phyloP scores from a whole-genome alignment of 768 basidiomycete genomes.

The Boletus huronensis region DNA sequence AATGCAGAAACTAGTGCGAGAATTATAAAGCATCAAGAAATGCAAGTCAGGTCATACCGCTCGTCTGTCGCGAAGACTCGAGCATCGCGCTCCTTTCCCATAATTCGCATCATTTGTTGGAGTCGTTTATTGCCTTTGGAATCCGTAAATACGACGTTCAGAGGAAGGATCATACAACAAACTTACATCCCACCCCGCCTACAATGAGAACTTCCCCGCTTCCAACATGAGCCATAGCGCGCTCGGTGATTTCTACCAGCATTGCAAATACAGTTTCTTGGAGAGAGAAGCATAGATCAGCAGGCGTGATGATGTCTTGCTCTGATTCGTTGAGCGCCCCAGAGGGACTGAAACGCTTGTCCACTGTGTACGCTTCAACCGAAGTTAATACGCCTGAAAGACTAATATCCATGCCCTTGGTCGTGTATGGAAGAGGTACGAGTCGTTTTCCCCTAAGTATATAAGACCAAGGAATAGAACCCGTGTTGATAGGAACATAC shows the following conservation, averaged over 20 bases:
- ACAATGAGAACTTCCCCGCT: conserved; percentile 96
- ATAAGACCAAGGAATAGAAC: conserved; percentile 2
- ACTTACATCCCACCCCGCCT: conserved; percentile 98
- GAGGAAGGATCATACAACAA: not conserved
- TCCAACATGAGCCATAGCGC: conserved; percentile 98
- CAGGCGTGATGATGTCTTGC: conserved; percentile 80
- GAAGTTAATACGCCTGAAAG: conserved; percentile 92
- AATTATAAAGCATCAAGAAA: not conserved
- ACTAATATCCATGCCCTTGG: conserved; percentile 98
- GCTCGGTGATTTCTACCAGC: conserved; percentile 98
- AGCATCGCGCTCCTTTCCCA: conserved; percentile 88
- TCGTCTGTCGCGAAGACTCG: conserved; percentile 95
- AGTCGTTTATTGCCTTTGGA: conserved; percentile 82
- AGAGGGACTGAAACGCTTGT: conserved; percentile 74
- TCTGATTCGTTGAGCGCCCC: conserved; percentile 35
- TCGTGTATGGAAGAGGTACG: conserved; percentile 85
- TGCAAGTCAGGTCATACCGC: conserved; percentile 47
- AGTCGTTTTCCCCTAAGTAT: conserved; percentile 72
- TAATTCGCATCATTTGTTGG: conserved; percentile 98
- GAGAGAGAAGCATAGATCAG: conserved; percentile 95
- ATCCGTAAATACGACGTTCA: not conserved
- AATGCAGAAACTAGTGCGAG: conserved; percentile 83
- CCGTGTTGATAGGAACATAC: conserved; percentile 38
- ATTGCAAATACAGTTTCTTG: conserved; percentile 98
- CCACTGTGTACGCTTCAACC: conserved; percentile 80